Percentiles rank a stretch among this genome's conserved stretches.
These are phyloP conservation scores for Zygosaccharomyces pseudorouxii DNA, from an alignment of 805 yeast genomes.

Conservation along the genomic window DNA sequence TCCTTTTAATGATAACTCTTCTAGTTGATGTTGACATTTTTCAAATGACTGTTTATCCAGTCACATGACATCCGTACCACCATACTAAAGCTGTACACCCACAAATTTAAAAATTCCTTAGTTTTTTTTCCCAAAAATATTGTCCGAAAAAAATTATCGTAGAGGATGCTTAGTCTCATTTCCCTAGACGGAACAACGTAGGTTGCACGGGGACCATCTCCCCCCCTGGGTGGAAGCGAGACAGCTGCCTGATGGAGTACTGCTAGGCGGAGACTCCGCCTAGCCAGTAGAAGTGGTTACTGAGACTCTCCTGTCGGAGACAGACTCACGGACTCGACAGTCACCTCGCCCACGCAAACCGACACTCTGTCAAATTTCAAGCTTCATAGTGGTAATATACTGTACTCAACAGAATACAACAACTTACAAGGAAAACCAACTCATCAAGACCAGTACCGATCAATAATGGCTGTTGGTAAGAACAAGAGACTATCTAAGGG, in stretches of 20 bases:
- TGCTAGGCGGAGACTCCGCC: neutral
- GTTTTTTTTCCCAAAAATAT: neutral
- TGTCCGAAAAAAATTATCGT: too few relatives aligned
- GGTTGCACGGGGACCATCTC: neutral
- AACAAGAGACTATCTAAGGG: slow-evolving; percentile 82
- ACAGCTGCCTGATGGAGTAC: neutral
- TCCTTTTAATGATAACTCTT: neutral
- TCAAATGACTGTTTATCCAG: slow-evolving; percentile 9
- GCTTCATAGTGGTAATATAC: neutral
- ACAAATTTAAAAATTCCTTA: too few relatives aligned
- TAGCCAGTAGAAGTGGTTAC: neutral
- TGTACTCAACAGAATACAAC: slow-evolving; percentile 1
- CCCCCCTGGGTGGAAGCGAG: neutral
- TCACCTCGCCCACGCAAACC: slow-evolving; percentile 2
- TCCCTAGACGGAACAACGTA: neutral
- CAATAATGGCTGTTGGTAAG: slow-evolving; percentile 74
- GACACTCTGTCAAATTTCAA: slow-evolving; percentile 4
- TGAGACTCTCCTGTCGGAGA: neutral
- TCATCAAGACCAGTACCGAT: slow-evolving; percentile 16
- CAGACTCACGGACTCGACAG: neutral
- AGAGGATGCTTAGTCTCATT: neutral
- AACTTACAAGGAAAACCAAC: slow-evolving; percentile 5
- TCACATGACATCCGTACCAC: neutral
- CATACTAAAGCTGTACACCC: neutral
- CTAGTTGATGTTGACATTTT: slow-evolving; percentile 9